Conservation (phyloP, 768 basidiomycete genomes). For the Amanita rubescens region DNA sequence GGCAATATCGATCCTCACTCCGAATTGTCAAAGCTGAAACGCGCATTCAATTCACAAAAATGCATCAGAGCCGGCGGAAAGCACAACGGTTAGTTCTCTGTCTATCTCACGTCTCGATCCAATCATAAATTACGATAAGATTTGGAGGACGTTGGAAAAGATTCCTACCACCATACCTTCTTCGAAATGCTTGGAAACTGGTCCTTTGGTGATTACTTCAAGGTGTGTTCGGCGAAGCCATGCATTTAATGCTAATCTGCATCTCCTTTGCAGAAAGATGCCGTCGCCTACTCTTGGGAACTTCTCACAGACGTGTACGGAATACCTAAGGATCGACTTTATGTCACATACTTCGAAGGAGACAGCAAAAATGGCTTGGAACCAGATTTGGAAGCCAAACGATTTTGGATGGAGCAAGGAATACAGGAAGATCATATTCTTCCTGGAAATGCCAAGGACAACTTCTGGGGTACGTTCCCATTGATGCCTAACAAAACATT, state of each 20-base stretch:
- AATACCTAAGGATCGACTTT: slow-evolving; percentile 84
- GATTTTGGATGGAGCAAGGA: slow-evolving; percentile 85
- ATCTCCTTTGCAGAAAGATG: slow-evolving; percentile 69
- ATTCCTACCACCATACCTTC: slow-evolving; percentile 96
- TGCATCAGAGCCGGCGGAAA: slow-evolving; percentile 99
- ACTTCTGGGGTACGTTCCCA: slow-evolving; percentile 85
- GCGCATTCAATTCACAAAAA: slow-evolving; percentile 96
- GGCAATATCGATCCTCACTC: slow-evolving; percentile 96
- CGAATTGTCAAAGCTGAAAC: slow-evolving; percentile 81
- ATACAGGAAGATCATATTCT: slow-evolving; percentile 86
- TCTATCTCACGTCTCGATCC: neutral
- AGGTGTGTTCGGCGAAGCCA: slow-evolving; percentile 40
- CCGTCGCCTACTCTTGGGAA: slow-evolving; percentile 90
- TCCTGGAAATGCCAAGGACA: slow-evolving; percentile 93
- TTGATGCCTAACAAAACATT: neutral
- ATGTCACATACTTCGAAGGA: slow-evolving; percentile 97
- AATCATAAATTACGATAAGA: slow-evolving; percentile 46
- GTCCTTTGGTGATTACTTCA: slow-evolving; percentile 99
- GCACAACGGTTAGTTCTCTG: slow-evolving; percentile 71
- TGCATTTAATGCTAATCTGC: slow-evolving; percentile 6
- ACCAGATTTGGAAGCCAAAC: slow-evolving; percentile 82
- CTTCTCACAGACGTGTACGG: slow-evolving; percentile 85
- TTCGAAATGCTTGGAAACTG: slow-evolving; percentile 99
- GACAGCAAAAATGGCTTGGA: slow-evolving; percentile 79
- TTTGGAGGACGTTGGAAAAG: slow-evolving; percentile 97